Evolutionary conservation across 2,329 filamentous ascomycete species (phyloP), one percentile per base, ranked within the genome.

Genomic region (Zymoseptoria crescenta): DNA sequence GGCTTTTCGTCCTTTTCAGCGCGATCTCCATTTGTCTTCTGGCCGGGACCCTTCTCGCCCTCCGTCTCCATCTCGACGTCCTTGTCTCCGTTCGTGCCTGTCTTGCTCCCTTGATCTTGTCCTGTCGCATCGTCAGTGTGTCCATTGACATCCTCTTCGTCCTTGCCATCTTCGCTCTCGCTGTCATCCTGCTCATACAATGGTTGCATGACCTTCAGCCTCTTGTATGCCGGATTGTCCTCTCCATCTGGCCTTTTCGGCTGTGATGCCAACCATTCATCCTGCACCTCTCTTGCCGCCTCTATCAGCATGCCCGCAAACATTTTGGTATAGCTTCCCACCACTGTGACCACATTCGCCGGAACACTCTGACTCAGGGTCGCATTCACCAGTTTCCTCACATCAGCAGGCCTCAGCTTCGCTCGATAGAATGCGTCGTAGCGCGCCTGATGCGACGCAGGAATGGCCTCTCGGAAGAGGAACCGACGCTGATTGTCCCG

Each of bases 291-390:
- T 55, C 87, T 81, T 8, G 89, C 88, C 54, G 80, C 77, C 71
- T 91, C 88, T 62, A 92, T 87, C 53, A 93, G 79, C 62, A 91
- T 86, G 56, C 87, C 88, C 3, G 88, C 82, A 70, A 89, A 91
- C 61, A 89, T 80, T 74, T 93, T 93, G 53, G 87, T 85, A 20
- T 89, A 87, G 0, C 86, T 84, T 54, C 85, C 86, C 69, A 92
- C 87, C n/a, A 87, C 86, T 21, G 87, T 84, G 62, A 89, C 86
- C 54, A 91, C 87, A 66, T 83, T 87, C 20, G 83, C 80, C 0
- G 87, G 87, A 0, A 90, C 88, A 1, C 87, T 91, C 71, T 92
- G 89, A 0, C 87, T 90, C 8, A 91, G 86, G 1, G 88, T 90
- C 59, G 88, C 87, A 69, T 92, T 93, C 70, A 91, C 86, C 61